Conservation (phyloP, 192 early-diverging fungal genomes). For the Pilobolus umbonatus region DNA sequence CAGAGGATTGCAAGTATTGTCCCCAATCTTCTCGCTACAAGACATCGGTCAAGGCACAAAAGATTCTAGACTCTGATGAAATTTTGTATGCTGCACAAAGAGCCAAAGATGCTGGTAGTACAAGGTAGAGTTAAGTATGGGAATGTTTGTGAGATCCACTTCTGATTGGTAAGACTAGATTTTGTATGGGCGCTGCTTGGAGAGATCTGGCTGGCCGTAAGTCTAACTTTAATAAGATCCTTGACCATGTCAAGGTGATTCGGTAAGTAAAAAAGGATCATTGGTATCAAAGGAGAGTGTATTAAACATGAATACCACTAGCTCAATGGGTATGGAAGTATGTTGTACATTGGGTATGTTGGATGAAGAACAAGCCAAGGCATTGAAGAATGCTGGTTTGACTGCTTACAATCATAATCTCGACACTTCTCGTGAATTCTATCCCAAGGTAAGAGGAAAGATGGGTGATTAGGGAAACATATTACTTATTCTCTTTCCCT, state of each 20-base stretch:
- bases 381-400: slow-evolving; percentile 77
- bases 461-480: background rate
- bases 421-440: slow-evolving; percentile 75
- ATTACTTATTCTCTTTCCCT: slow-evolving; percentile 1
- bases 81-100: slow-evolving; percentile 65
- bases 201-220: slow-evolving; percentile 74
- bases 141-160: background rate
- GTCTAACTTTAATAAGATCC: slow-evolving; percentile 76
- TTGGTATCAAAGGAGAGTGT: background rate
- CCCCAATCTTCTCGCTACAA: slow-evolving; percentile 74
- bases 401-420: slow-evolving; percentile 88
- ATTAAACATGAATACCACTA: slow-evolving; percentile 1
- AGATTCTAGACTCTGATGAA: slow-evolving; percentile 64
- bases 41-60: slow-evolving; percentile 63
- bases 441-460: slow-evolving; percentile 49
- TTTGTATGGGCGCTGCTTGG: slow-evolving; percentile 90
- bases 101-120: slow-evolving; percentile 73
- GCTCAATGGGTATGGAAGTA: slow-evolving; percentile 83
- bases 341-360: slow-evolving; percentile 86
- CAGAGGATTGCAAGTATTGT: slow-evolving; percentile 81
- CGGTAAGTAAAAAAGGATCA: slow-evolving; percentile 36
- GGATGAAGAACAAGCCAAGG: slow-evolving; percentile 62
- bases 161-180: slow-evolving; percentile 26
- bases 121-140: slow-evolving; percentile 38
- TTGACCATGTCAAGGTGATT: slow-evolving; percentile 70